Evolutionary conservation across 202 grass and related monocot species (phyloP).

Genomic region (Panicum hallii): DNA sequence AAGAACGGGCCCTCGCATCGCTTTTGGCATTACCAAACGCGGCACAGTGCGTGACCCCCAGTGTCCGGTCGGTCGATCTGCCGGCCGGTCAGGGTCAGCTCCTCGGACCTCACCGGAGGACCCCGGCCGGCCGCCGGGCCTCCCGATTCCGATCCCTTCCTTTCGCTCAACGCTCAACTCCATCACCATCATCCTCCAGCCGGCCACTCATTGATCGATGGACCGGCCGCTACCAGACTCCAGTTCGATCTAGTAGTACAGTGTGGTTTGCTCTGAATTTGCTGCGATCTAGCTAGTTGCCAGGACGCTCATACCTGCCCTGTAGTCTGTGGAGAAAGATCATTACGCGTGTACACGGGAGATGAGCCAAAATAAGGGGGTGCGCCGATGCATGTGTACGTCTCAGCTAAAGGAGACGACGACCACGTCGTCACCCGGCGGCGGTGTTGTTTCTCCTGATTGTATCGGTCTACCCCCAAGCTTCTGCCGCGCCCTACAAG

Average conservation of each 20-base stretch:
- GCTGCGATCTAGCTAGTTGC: no score
- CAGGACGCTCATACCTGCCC: no score
- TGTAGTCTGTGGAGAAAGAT: background rate
- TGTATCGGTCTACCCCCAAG: slow-evolving; percentile 3
- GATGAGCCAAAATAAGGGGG: background rate
- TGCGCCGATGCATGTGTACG: background rate
- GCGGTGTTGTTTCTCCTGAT: background rate
- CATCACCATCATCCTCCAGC: background rate
- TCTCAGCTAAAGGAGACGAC: slow-evolving; percentile 18
- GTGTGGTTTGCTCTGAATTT: background rate
- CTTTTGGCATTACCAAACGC: slow-evolving; percentile 61
- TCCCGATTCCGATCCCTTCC: background rate
- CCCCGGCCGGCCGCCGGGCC: slow-evolving; percentile 15
- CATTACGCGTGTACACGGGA: background rate
- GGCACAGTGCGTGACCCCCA: slow-evolving; percentile 19
- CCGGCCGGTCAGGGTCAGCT: slow-evolving; percentile 2
- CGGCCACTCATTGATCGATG: background rate
- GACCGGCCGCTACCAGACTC: no score
- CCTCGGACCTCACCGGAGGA: slow-evolving; percentile 5
- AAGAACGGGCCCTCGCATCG: slow-evolving; percentile 57
- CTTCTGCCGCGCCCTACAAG: background rate
- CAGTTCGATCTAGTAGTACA: background rate
- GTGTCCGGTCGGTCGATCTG: slow-evolving; percentile 19
- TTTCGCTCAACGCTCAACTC: background rate
- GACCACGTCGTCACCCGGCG: slow-evolving; percentile 1